These are phyloP conservation scores for Macrolepiota albuminosa DNA, from an alignment of 768 basidiomycete species.

Conservation along the genomic window DNA sequence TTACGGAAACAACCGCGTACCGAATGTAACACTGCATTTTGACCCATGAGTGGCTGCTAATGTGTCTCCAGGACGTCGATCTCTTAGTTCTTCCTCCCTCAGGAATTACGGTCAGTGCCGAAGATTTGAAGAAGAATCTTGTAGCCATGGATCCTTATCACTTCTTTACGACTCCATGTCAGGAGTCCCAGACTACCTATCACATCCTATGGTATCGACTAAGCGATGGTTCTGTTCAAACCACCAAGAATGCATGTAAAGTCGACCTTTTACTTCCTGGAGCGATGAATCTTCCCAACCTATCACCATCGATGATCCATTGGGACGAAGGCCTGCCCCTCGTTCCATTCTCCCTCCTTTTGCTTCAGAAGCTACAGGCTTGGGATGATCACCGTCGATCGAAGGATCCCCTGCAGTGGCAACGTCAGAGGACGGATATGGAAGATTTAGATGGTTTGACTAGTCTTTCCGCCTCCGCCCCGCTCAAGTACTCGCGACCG, in stretches of 20 bases:
- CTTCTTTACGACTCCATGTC: constrained; percentile 33
- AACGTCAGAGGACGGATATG: constrained; percentile 14
- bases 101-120: constrained; percentile 16
- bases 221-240: constrained; percentile 6
- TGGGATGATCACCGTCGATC: constrained; percentile 17
- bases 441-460: constrained; percentile 11
- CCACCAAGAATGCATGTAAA: constrained; percentile 28
- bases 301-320: constrained; percentile 19
- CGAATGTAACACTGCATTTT: constrained; percentile 24
- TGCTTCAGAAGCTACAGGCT: constrained; percentile 17
- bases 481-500: constrained; percentile 7
- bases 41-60: neutral
- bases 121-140: constrained; percentile 29
- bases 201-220: constrained; percentile 35
- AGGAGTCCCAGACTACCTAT: constrained; percentile 29
- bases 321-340: constrained; percentile 19
- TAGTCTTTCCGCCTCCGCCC: constrained; percentile 2
- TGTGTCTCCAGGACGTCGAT: constrained; percentile 26
- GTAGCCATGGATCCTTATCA: constrained; percentile 23
- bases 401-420: constrained; percentile 5
- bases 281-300: constrained; percentile 32
- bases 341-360: constrained; percentile 15
- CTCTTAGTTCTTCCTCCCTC: constrained; percentile 22
- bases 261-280: constrained; percentile 40
- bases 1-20: constrained; percentile 31